Conservation (phyloP, 2,329 filamentous ascomycete species). For the Phialophora tarda region DNA sequence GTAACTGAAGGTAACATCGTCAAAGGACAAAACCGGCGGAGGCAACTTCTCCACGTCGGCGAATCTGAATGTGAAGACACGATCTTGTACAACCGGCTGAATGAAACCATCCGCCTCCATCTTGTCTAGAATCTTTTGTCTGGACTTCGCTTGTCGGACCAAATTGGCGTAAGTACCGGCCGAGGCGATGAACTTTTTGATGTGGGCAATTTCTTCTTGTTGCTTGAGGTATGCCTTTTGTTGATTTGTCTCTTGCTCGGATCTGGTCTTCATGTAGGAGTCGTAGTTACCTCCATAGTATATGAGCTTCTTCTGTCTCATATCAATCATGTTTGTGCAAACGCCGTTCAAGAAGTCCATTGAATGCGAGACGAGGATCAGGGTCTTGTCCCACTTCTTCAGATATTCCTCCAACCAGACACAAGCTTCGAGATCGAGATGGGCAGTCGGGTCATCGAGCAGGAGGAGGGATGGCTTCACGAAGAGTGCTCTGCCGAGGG, state of each 20-base stretch:
- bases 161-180: slow-evolving; percentile 99
- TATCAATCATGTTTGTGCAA: slow-evolving; percentile 97
- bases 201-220: slow-evolving; percentile 98
- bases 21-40: slow-evolving; percentile 92
- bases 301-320: slow-evolving; percentile 83
- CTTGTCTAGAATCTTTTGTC: slow-evolving; percentile 99
- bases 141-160: slow-evolving; percentile 97
- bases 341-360: slow-evolving; percentile 99
- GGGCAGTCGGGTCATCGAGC: slow-evolving; percentile 96
- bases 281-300: slow-evolving; percentile 99
- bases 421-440: slow-evolving; percentile 98
- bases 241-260: slow-evolving; percentile 96
- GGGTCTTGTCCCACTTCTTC: slow-evolving; percentile 98
- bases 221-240: slow-evolving; percentile 99
- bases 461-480: slow-evolving; percentile 95
- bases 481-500: slow-evolving; percentile 95
- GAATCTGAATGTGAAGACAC: slow-evolving; percentile 96
- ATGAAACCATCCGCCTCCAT: slow-evolving; percentile 99
- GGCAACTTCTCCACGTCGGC: slow-evolving; percentile 99
- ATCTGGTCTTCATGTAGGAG: slow-evolving; percentile 91
- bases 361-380: slow-evolving; percentile 95
- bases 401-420: slow-evolving; percentile 99
- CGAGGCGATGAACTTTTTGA: slow-evolving; percentile 99
- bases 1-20: slow-evolving; percentile 98
- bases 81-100: slow-evolving; percentile 82